These are phyloP conservation scores for Mycena floridula DNA, from an alignment of 768 basidiomycete species.

Conservation along the genomic window DNA sequence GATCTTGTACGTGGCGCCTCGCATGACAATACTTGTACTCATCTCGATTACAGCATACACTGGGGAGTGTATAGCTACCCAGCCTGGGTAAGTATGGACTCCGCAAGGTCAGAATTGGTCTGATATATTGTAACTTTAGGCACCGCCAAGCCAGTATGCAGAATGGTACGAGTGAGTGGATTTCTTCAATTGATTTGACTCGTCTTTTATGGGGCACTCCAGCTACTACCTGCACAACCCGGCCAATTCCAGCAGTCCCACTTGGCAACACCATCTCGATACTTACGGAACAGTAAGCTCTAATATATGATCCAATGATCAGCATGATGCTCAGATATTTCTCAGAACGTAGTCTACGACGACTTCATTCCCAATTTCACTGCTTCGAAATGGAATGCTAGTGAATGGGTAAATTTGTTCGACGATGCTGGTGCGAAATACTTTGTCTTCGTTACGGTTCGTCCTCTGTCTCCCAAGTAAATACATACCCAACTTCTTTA, in stretches of 20 bases:
- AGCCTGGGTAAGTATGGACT: slow-evolving; percentile 26
- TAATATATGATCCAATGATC: too few species aligned
- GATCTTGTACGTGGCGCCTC: slow-evolving; percentile 36
- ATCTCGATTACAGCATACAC: slow-evolving; percentile 33
- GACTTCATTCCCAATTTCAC: slow-evolving; percentile 53
- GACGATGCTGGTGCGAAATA: slow-evolving; percentile 55
- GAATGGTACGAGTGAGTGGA: slow-evolving; percentile 48
- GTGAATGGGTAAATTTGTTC: slow-evolving; percentile 48
- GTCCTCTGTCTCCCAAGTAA: slow-evolving; percentile 9
- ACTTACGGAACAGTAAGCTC: slow-evolving; percentile 42
- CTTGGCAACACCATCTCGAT: slow-evolving; percentile 43
- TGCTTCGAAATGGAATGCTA: slow-evolving; percentile 46
- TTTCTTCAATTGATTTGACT: background rate
- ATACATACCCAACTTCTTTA: slow-evolving; percentile 10
- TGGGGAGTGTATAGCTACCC: slow-evolving; percentile 46
- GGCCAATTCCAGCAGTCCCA: slow-evolving; percentile 28
- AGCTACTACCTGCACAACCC: slow-evolving; percentile 36
- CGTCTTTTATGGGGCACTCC: background rate
- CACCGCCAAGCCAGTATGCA: slow-evolving; percentile 33
- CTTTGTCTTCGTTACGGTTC: slow-evolving; percentile 49
- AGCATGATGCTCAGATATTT: too few species aligned
- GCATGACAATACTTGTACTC: background rate
- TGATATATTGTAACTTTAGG: slow-evolving; percentile 28
- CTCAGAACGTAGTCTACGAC: slow-evolving; percentile 46
- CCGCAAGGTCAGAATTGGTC: too few species aligned